Base-by-base conservation (phyloP, 257 asterid species). In the Nicotiana obtusifolia region DNA sequence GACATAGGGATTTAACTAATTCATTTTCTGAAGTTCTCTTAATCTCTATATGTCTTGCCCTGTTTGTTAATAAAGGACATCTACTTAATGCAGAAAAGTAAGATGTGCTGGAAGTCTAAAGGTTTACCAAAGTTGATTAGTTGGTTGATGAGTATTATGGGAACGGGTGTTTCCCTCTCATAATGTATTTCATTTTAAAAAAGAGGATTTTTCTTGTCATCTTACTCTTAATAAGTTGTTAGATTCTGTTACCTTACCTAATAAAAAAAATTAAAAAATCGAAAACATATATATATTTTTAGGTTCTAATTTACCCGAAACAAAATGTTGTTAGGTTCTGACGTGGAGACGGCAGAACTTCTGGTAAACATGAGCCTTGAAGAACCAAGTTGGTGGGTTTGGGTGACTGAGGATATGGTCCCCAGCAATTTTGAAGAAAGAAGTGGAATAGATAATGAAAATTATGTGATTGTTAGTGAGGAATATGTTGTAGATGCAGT, bases 341-440 rank as follows among this genome's bases (percentile, higher is more conserved):
- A 95, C 86, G 37, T 81, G 82, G 93, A 90, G 87, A 87, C 87
- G 44, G 89, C 89, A 20, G 99, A 90, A 71, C 86, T 89, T 84
- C 88, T 94, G 82, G 87, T 94, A 47, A 88, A 91, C 77, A 86
- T 89, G 33, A 97, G 88, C 78, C 91, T 85, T 13, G 93, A 92
- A 83, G 92, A 92, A 76, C 97, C 99, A 10, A 95, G 97, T 86
- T 90, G 97, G 95, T 95, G 99, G 97, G 98, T 95, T 49, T 95
- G 97, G 99, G 97, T 95, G 19, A 81, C 97, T 0, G 97, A 95
- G 76, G 95, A 91, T 22, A 91, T 83, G 86, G 84, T 79, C 67
- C 91, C 94, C 0, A 84, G 52, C 65, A 86, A 90, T 73, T 53
- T 82, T 64, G 97, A 95, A 85, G 98, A 89, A 86, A 87, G 81